Conservation (phyloP, 441 rosid genomes). For the Bocquillonia castaneifolia region DNA sequence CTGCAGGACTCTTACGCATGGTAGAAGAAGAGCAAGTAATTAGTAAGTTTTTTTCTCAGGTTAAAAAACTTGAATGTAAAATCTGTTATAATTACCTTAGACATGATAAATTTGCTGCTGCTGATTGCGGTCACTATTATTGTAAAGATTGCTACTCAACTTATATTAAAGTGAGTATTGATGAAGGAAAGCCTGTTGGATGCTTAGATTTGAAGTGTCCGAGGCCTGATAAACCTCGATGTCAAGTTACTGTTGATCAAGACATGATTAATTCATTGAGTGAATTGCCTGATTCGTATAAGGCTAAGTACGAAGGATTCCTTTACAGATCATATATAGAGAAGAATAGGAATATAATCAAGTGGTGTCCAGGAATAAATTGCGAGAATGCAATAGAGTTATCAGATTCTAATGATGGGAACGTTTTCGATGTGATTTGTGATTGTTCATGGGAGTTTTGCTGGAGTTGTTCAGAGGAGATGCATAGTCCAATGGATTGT, state of each 20-base stretch:
- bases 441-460: conserved; percentile 32
- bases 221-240: conserved; percentile 22
- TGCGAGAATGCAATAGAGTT: conserved; percentile 33
- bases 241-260: conserved; percentile 20
- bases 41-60: too few species aligned
- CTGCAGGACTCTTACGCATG: not conserved
- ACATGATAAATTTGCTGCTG: not conserved
- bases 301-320: conserved; percentile 18
- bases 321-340: conserved; percentile 29
- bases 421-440: conserved; percentile 26
- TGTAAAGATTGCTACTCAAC: conserved; percentile 14
- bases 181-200: conserved; percentile 28
- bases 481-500: conserved; percentile 34
- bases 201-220: conserved; percentile 31
- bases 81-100: not conserved
- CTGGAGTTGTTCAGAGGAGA: conserved; percentile 37
- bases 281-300: conserved; percentile 9
- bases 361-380: conserved; percentile 38
- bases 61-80: not conserved
- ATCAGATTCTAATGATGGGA: conserved; percentile 17
- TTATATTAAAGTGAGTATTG: conserved; percentile 15
- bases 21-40: not conserved
- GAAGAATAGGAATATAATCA: conserved; percentile 19
- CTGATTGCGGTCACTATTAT: conserved; percentile 5
- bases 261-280: conserved; percentile 18